These are phyloP conservation scores for Solanum hybrid DNA, from an alignment of 305 asterid species.

Conservation along the genomic window DNA sequence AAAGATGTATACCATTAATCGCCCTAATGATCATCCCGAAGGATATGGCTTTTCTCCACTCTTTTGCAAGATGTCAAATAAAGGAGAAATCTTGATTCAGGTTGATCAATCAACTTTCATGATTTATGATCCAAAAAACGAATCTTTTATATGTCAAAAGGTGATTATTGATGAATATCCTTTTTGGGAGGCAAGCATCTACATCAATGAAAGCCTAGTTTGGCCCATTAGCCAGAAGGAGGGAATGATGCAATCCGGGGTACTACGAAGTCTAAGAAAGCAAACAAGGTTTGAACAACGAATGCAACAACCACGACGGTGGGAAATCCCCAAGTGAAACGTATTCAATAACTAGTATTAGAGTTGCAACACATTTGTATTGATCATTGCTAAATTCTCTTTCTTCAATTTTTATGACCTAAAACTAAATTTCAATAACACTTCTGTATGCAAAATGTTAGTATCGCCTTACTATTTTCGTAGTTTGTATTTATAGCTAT, in stretches of 20 bases:
- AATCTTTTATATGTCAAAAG: neutral
- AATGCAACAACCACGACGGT: neutral
- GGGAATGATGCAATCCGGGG: neutral
- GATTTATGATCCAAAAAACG: neutral
- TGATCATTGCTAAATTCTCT: neutral
- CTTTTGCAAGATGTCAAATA: constrained; percentile 18
- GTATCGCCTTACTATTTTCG: neutral
- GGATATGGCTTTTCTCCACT: neutral
- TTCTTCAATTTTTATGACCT: neutral
- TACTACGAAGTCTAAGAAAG: neutral
- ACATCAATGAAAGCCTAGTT: neutral
- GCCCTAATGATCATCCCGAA: neutral
- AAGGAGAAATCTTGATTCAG: constrained; percentile 29
- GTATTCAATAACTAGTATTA: neutral
- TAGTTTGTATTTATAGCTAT: neutral
- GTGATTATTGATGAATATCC: neutral
- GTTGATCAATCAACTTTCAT: neutral
- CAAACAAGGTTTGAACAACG: neutral
- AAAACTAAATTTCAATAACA: neutral
- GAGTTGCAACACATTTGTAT: neutral
- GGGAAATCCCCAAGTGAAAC: neutral
- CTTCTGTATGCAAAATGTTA: neutral
- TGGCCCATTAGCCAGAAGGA: neutral
- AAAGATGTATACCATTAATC: constrained; percentile 12
- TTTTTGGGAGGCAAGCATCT: neutral